A percentile compares a stretch with the other conserved stretches of the same genome.
Evolutionary conservation across 371 early-diverging fungal species (phyloP).

Genomic region (Phascolomyces articulosus): DNA sequence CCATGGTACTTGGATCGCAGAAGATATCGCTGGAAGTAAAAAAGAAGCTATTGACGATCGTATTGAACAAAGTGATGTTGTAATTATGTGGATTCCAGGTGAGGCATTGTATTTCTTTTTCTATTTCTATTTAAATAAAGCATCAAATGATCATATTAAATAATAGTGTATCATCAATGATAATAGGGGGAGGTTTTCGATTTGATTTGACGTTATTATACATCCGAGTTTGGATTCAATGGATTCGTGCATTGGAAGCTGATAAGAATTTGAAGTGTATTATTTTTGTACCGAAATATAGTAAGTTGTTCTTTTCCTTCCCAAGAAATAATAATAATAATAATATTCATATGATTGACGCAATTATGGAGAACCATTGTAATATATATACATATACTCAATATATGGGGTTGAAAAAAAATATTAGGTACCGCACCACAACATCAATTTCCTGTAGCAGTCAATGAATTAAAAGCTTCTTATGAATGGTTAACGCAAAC

Average conservation of each 20-base stretch:
- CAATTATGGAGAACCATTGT: too few species aligned
- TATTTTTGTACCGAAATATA: conserved; percentile 40
- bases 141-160: too few species aligned
- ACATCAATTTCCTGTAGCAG: conserved; percentile 32
- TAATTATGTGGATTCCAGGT: conserved; percentile 51
- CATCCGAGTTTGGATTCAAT: conserved; percentile 31
- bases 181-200: conserved; percentile 46
- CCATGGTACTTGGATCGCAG: conserved; percentile 34
- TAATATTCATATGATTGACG: too few species aligned
- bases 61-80: conserved; percentile 30
- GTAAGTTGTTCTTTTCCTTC: conserved; percentile 24
- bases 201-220: conserved; percentile 36
- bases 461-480: conserved; percentile 31
- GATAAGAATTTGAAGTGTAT: conserved; percentile 42
- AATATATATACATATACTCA: too few species aligned
- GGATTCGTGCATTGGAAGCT: conserved; percentile 40
- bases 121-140: too few species aligned
- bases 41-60: conserved; percentile 39
- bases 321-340: too few species aligned
- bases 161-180: too few species aligned
- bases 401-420: too few species aligned
- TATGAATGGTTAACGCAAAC: conserved; percentile 34
- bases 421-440: conserved; percentile 31
- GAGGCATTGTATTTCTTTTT: not conserved
- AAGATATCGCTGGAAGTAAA: conserved; percentile 32